Evolutionary conservation across 495 filamentous ascomycete species (phyloP).

Genomic region (Trichoderma orchidacearum): DNA sequence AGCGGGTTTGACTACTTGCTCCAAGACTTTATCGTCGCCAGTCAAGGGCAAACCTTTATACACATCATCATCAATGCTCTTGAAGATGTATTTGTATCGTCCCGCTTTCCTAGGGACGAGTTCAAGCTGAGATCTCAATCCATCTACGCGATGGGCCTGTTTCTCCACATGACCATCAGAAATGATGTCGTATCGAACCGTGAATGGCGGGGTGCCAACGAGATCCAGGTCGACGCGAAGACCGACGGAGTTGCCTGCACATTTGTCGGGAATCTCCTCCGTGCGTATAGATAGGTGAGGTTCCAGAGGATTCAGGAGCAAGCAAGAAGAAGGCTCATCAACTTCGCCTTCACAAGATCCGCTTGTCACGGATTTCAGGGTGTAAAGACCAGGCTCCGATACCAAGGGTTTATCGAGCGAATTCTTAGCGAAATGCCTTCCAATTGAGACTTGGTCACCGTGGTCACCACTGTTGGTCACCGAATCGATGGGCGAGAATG

Average conservation of each 20-base stretch:
- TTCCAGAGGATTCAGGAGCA: slow-evolving; percentile 81
- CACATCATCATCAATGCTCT: slow-evolving; percentile 62
- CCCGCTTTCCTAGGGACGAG: slow-evolving; percentile 73
- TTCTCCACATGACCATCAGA: slow-evolving; percentile 32
- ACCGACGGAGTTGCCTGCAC: slow-evolving; percentile 84
- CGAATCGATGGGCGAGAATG: slow-evolving; percentile 55
- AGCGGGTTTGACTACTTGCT: slow-evolving; percentile 86
- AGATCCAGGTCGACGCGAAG: slow-evolving; percentile 76
- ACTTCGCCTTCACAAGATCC: slow-evolving; percentile 77
- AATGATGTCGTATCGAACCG: slow-evolving; percentile 56
- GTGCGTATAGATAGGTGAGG: slow-evolving; percentile 57
- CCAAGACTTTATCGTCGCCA: slow-evolving; percentile 40
- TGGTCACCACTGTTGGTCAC: slow-evolving; percentile 51
- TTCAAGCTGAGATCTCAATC: slow-evolving; percentile 65
- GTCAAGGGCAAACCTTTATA: slow-evolving; percentile 50
- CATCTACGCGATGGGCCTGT: slow-evolving; percentile 41
- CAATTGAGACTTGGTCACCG: slow-evolving; percentile 34
- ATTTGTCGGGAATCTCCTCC: slow-evolving; percentile 83
- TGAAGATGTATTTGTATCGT: slow-evolving; percentile 75
- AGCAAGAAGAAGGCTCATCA: slow-evolving; percentile 79
- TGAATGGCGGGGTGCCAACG: slow-evolving; percentile 81
- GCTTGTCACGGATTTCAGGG: slow-evolving; percentile 60
- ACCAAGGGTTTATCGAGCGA: slow-evolving; percentile 40
- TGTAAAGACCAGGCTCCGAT: slow-evolving; percentile 71
- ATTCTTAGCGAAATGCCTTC: slow-evolving; percentile 37